phyloP scores from a whole-genome alignment of 1,284 basidiomycete genomes.

The Athelia sp. region DNA sequence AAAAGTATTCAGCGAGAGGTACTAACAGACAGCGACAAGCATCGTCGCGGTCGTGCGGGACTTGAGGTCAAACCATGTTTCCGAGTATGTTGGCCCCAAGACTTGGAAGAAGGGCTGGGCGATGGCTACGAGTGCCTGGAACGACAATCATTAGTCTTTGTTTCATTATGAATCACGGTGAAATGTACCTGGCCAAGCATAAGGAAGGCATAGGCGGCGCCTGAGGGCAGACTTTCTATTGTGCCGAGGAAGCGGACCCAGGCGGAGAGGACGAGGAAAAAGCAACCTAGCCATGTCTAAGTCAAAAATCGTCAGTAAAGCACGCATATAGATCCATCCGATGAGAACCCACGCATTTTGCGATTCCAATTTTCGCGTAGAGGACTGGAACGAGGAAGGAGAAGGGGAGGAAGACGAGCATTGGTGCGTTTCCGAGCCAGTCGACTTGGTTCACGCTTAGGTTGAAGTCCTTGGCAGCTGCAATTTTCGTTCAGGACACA shows the following conservation, averaged over 20 bases:
- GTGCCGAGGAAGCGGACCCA: conserved; percentile 79
- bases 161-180: not conserved
- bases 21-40: conserved; percentile 65
- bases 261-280: conserved; percentile 16
- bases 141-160: conserved; percentile 1
- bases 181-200: conserved; percentile 61
- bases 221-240: conserved; percentile 38
- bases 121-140: conserved; percentile 46
- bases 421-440: conserved; percentile 58
- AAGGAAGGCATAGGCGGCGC: conserved; percentile 53
- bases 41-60: conserved; percentile 77
- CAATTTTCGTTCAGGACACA: not conserved
- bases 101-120: conserved; percentile 69
- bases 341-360: conserved; percentile 40
- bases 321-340: conserved; percentile 46
- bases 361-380: conserved; percentile 7
- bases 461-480: conserved; percentile 56
- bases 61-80: conserved; percentile 72
- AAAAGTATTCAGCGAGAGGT: conserved; percentile 1
- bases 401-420: conserved; percentile 32
- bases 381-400: conserved; percentile 1
- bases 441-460: conserved; percentile 65
- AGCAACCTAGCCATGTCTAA: too few species aligned
- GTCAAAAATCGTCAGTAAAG: too few species aligned
- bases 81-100: conserved; percentile 65